Evolutionary conservation across 768 basidiomycete genomes (phyloP).

Genomic region (Amanita pallidorosea): DNA sequence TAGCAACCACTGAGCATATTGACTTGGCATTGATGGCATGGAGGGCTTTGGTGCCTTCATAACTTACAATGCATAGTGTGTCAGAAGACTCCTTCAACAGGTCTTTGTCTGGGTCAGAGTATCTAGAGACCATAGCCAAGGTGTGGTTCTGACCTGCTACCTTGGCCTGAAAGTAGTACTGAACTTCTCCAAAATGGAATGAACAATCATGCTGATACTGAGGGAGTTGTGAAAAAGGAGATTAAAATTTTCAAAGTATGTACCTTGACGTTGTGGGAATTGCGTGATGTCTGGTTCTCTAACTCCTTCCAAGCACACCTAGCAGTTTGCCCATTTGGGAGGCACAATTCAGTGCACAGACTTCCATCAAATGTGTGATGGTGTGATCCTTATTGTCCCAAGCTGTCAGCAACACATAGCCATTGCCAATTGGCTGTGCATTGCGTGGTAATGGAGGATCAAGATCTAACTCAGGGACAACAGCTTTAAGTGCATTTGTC

Average conservation of each 20-base stretch:
- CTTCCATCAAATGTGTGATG: neutral
- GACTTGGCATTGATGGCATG: neutral
- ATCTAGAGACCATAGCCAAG: slow-evolving; percentile 2
- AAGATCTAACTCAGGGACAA: slow-evolving; percentile 8
- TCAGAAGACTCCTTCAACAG: neutral
- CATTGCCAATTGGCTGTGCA: slow-evolving; percentile 3
- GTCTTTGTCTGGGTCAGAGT: slow-evolving; percentile 1
- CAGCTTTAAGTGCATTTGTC: slow-evolving; percentile 8
- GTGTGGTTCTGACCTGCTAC: neutral
- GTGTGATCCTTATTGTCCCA: neutral
- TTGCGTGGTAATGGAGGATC: neutral
- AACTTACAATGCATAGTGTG: neutral
- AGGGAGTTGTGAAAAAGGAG: neutral
- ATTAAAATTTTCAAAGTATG: neutral
- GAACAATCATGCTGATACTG: neutral
- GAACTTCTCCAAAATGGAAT: neutral
- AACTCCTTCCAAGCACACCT: slow-evolving; percentile 11
- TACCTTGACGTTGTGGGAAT: slow-evolving; percentile 7
- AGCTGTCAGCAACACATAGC: neutral
- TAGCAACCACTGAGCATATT: slow-evolving; percentile 7
- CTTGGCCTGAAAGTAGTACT: neutral
- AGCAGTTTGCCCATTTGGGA: slow-evolving; percentile 14
- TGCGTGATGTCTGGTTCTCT: neutral
- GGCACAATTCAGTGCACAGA: slow-evolving; percentile 2
- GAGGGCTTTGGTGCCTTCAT: neutral